phyloP scores from a whole-genome alignment of 306 rosid species.

The Prunus kanzakura region DNA sequence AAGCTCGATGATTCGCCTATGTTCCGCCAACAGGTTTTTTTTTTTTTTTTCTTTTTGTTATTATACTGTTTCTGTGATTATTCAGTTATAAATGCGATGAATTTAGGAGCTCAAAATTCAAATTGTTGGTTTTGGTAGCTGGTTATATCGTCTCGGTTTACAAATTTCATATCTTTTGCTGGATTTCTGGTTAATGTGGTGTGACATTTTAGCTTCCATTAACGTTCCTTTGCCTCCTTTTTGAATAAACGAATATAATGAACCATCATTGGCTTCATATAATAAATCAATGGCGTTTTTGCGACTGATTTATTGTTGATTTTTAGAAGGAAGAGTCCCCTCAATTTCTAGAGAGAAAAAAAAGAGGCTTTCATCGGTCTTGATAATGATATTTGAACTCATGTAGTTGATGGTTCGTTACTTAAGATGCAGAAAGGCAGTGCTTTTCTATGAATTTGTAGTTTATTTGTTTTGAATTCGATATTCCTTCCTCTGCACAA shows the following conservation, averaged over 20 bases:
- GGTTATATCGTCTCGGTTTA: background rate
- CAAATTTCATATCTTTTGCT: background rate
- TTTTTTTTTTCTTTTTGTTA: background rate
- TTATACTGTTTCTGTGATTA: background rate
- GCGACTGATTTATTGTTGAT: background rate
- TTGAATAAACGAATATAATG: background rate
- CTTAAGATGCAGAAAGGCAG: background rate
- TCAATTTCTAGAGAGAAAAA: background rate
- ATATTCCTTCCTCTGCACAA: background rate
- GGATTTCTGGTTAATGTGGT: background rate
- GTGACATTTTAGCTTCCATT: background rate
- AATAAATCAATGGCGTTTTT: background rate
- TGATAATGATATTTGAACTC: background rate
- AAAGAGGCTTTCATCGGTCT: background rate
- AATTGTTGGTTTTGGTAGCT: background rate
- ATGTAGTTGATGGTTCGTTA: background rate
- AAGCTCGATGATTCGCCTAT: constrained; percentile 98
- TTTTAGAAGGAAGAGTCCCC: background rate
- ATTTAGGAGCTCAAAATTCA: background rate
- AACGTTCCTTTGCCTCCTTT: background rate
- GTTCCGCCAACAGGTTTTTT: constrained; percentile 94
- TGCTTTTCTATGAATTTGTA: background rate
- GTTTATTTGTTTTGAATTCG: background rate
- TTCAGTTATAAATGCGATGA: background rate
- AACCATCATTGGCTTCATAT: background rate